Base-by-base conservation (phyloP, 2,329 filamentous ascomycete species). In the Scopulariopsis brevicaulis region DNA sequence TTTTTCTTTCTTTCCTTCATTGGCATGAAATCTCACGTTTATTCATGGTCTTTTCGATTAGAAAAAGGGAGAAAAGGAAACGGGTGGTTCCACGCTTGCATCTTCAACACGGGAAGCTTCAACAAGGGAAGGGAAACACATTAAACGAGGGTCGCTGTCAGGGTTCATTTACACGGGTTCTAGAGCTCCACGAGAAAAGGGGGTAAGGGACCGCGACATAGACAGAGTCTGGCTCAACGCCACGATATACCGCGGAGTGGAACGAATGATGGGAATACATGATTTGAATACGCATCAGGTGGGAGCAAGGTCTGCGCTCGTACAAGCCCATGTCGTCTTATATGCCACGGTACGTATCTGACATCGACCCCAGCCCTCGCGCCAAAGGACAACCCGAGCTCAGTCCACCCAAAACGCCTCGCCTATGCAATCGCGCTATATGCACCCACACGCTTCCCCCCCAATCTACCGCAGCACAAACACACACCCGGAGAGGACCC, bases 401-500 rank as follows among this genome's bases (percentile, higher is more conserved):
- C 40, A 20, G 2, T 48, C 43, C 15, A 12, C n/a, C 4, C 22
- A 6, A 24, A 50, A 50, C 46, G 46, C 46, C 46, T 50, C 20
- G 37, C n/a, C 43, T n/a, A 46, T 46, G 40, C 6, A 50, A 50
- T 32, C 46, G 20, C n/a, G n/a, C n/a, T n/a, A n/a, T n/a, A n/a
- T n/a, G n/a, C n/a, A n/a, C 20, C 20, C 8, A 6, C 11, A 20
- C 20, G 24, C 4, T 7, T 20, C 12, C 12, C 10, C 14, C 46
- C 55, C 52, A 58, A 11, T 3, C 22, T 50, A 50, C 46, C 58
- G 14, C 43, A 60, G 55, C 55, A 55, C 56, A 57, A 59, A 82
- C 25, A 74, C 67, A 34, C 73, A 72, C n/a, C 78, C 77, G 15
- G 73, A 77, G 3, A 83, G 53, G 32, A 82, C 66, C 58, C 77